Conservation (phyloP, 345 rosid genomes). For the Corymbia maculata region DNA sequence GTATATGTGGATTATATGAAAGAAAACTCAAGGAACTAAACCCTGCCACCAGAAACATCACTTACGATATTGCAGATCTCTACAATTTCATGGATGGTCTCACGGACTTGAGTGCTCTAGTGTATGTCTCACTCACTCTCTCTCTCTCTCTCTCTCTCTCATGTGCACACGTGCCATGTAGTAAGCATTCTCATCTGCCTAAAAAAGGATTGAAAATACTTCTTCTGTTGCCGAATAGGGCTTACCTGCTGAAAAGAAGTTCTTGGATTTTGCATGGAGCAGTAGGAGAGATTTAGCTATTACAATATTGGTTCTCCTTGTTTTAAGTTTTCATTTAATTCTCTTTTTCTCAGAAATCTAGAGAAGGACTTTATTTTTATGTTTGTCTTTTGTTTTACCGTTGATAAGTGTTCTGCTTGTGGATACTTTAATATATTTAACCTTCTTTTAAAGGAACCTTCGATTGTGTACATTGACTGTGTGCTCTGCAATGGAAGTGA, state of each 20-base stretch:
- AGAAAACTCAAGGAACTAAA: conserved; percentile 76
- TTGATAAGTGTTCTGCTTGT: background rate
- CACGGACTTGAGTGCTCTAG: conserved; percentile 83
- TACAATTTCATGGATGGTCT: conserved; percentile 87
- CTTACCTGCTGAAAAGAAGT: background rate
- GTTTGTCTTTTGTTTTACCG: background rate
- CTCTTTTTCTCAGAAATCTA: background rate
- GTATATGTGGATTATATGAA: conserved; percentile 76
- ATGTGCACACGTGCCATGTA: background rate
- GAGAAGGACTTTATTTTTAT: background rate
- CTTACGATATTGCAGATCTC: conserved; percentile 74
- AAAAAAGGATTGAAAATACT: background rate
- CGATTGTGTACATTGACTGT: background rate
- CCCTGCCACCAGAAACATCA: conserved; percentile 62
- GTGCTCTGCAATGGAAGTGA: background rate
- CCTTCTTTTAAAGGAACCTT: background rate
- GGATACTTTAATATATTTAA: background rate
- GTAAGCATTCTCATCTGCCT: background rate
- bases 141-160: background rate
- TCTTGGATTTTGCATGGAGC: background rate
- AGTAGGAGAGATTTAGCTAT: background rate
- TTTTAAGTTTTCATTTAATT: background rate
- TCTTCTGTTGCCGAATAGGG: background rate
- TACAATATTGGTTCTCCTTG: background rate
- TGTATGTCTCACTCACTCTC: conserved; percentile 36